Percentiles rank a stretch among this genome's conserved stretches.
Conservation (phyloP, 129 eudicot genomes). For the Artemisia annua region DNA sequence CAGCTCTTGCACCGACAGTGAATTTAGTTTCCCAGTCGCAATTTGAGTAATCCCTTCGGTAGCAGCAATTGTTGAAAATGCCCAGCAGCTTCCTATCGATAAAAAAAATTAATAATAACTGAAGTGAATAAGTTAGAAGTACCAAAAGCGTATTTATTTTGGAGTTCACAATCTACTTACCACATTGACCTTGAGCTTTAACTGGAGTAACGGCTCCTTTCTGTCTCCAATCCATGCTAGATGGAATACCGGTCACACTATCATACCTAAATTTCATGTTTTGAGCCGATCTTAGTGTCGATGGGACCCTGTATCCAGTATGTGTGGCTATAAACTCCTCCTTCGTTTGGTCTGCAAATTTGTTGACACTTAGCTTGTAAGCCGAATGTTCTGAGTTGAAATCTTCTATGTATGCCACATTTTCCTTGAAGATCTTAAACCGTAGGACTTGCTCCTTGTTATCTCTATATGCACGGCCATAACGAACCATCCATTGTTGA, state of each 20-base stretch:
- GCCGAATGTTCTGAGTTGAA: constrained; percentile 1
- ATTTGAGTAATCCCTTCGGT: constrained; percentile 37
- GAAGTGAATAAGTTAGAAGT: background rate
- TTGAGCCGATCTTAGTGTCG: background rate
- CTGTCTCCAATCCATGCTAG: constrained; percentile 27
- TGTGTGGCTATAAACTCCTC: constrained; percentile 27
- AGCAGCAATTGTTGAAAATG: constrained; percentile 44
- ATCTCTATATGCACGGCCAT: background rate
- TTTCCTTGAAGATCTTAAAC: constrained; percentile 19
- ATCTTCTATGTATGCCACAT: constrained; percentile 24
- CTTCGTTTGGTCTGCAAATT: constrained; percentile 26
- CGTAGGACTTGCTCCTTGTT: constrained; percentile 8
- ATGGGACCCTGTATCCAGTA: constrained; percentile 22
- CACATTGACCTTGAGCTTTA: constrained; percentile 22
- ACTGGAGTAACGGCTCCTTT: constrained; percentile 30
- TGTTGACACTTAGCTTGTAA: constrained; percentile 23
- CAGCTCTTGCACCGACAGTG: constrained; percentile 45
- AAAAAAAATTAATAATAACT: background rate
- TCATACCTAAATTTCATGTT: constrained; percentile 36
- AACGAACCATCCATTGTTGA: background rate
- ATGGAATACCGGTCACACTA: constrained; percentile 39
- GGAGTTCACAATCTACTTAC: background rate
- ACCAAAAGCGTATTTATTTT: background rate
- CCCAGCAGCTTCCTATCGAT: constrained; percentile 49
- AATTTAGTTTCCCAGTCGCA: constrained; percentile 38